Conservation (phyloP, 208 protist genomes). For the Trypanosoma avium region DNA sequence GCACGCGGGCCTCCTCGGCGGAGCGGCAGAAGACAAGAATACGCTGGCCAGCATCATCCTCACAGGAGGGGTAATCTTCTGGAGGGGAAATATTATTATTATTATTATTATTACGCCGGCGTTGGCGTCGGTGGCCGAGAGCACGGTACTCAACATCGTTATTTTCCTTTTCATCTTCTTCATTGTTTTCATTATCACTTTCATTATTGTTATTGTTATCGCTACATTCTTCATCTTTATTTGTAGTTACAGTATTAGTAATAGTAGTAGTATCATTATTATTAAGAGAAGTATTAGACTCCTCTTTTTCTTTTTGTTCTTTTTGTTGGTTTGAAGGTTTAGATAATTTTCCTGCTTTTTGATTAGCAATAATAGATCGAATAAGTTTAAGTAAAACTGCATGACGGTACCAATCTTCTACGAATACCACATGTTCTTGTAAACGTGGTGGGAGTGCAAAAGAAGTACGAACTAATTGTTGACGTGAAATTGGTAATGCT, state of each 20-base stretch:
- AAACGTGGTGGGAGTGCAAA: constrained; percentile 85
- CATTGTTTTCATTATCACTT: constrained; percentile 3
- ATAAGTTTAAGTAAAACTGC: constrained; percentile 87
- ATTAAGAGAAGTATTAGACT: not conserved
- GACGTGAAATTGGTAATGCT: constrained; percentile 11
- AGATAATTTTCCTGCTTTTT: constrained; percentile 5
- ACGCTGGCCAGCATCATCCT: constrained; percentile 58
- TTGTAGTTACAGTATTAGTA: not conserved
- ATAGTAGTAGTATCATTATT: not conserved
- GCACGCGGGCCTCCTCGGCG: constrained; percentile 86
- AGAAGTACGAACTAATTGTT: constrained; percentile 39
- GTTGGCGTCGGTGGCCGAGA: constrained; percentile 4
- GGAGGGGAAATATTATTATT: constrained; percentile 1
- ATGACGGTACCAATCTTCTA: constrained; percentile 77
- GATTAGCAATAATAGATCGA: constrained; percentile 36
- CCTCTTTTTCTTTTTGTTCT: constrained; percentile 5
- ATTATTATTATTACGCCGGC: not conserved
- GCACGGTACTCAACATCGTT: constrained; percentile 21
- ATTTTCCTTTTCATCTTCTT: constrained; percentile 18
- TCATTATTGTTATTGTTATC: constrained; percentile 3
- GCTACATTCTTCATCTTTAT: not conserved
- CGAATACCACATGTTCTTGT: constrained; percentile 85
- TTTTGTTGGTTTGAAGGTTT: not conserved
- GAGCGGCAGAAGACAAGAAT: constrained; percentile 86
- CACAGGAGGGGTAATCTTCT: constrained; percentile 38